Evolutionary conservation across 129 eudicot species (phyloP).

Genomic region (Mikania micrantha): DNA sequence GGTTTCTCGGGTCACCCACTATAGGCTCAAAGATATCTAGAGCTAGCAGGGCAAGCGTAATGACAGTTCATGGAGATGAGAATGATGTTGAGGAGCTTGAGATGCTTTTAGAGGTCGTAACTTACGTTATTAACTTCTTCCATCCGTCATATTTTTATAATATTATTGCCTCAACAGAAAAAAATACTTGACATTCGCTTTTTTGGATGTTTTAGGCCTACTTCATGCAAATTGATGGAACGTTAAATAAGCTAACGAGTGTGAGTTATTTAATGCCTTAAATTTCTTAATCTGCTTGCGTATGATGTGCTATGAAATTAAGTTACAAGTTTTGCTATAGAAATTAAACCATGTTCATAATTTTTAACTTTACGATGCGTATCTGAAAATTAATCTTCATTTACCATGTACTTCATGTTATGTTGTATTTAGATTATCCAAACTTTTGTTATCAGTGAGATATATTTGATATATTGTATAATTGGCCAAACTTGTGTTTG

Average conservation of each 20-base stretch:
- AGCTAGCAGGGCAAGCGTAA: constrained; percentile 82
- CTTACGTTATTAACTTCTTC: neutral
- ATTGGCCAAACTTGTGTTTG: too few species aligned
- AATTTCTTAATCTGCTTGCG: neutral
- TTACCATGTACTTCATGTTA: too few species aligned
- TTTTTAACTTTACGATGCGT: too few species aligned
- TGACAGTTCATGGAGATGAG: constrained; percentile 75
- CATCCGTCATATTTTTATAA: neutral
- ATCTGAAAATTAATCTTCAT: too few species aligned
- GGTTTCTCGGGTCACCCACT: constrained; percentile 73
- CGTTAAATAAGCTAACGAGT: constrained; percentile 70
- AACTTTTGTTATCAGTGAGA: neutral
- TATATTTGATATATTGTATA: neutral
- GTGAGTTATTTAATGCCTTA: constrained; percentile 10
- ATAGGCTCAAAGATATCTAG: constrained; percentile 81
- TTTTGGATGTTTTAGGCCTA: constrained; percentile 60
- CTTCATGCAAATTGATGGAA: constrained; percentile 95
- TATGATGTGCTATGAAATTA: neutral
- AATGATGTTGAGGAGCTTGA: constrained; percentile 96
- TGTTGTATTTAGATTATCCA: neutral
- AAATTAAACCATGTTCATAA: too few species aligned
- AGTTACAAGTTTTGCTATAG: too few species aligned
- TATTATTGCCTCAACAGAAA: neutral
- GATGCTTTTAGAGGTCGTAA: constrained; percentile 79
- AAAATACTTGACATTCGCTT: neutral